Evolutionary conservation across 2,329 filamentous ascomycete genomes (phyloP).

Genomic region (Colletotrichum truncatum): DNA sequence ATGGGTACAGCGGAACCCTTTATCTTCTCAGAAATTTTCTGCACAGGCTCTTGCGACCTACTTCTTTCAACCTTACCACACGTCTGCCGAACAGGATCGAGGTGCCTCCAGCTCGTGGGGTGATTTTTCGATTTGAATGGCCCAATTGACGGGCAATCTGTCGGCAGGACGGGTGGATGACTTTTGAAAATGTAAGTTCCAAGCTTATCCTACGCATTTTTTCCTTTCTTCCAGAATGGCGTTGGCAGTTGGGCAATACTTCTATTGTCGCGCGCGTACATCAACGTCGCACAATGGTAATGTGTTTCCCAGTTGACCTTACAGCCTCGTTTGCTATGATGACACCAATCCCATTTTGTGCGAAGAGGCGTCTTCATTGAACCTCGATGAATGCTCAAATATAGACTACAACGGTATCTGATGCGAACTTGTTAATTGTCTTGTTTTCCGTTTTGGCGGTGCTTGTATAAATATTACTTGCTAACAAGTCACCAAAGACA

Average conservation of each 20-base stretch:
- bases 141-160: slow-evolving; percentile 31
- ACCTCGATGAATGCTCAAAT: slow-evolving; percentile 70
- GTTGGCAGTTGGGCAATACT: neutral
- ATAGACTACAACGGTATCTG: slow-evolving; percentile 99
- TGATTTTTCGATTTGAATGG: slow-evolving; percentile 30
- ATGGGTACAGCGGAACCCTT: slow-evolving; percentile 23
- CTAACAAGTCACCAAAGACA: slow-evolving; percentile 43
- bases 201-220: neutral
- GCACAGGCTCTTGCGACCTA: neutral
- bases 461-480: neutral
- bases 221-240: slow-evolving; percentile 17
- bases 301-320: slow-evolving; percentile 32
- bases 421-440: slow-evolving; percentile 52
- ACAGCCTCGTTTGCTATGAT: slow-evolving; percentile 57
- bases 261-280: slow-evolving; percentile 3
- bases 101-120: slow-evolving; percentile 20
- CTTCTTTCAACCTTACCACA: slow-evolving; percentile 19
- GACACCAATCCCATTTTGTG: slow-evolving; percentile 63
- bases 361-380: slow-evolving; percentile 69
- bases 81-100: slow-evolving; percentile 27
- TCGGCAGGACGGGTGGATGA: slow-evolving; percentile 32
- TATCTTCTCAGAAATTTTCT: slow-evolving; percentile 29
- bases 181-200: slow-evolving; percentile 35
- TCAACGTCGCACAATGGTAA: neutral
- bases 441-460: neutral